A percentile compares a stretch with the other conserved stretches of the same genome.
Evolutionary conservation across 2,329 filamentous ascomycete species (phyloP).

Genomic region (Aspergillus latus): DNA sequence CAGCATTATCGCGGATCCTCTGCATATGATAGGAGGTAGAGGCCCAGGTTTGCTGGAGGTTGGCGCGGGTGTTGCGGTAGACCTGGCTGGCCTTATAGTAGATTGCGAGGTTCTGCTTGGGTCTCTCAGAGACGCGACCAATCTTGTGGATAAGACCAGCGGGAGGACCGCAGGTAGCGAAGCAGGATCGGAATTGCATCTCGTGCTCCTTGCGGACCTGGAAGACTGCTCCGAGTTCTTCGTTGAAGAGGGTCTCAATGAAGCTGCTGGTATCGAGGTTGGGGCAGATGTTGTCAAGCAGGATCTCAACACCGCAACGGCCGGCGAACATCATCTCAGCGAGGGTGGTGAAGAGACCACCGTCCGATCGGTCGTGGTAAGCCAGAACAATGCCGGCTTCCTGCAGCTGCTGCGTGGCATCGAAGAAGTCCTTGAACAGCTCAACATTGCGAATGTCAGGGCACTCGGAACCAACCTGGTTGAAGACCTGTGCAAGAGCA

Average conservation of each 20-base stretch:
- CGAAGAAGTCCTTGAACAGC: constrained; percentile 84
- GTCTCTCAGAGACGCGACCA: constrained; percentile 66
- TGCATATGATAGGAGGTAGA: constrained; percentile 90
- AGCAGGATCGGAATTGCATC: constrained; percentile 81
- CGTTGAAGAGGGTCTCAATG: constrained; percentile 84
- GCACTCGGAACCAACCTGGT: constrained; percentile 77
- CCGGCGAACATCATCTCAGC: constrained; percentile 99
- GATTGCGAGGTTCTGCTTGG: constrained; percentile 75
- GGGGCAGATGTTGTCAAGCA: constrained; percentile 67
- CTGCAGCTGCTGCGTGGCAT: constrained; percentile 71
- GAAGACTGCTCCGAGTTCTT: constrained; percentile 94
- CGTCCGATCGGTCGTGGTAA: constrained; percentile 93
- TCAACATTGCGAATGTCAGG: constrained; percentile 84
- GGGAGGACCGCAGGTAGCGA: constrained; percentile 84
- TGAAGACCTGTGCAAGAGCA: constrained; percentile 84
- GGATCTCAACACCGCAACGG: constrained; percentile 80
- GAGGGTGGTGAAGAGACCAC: constrained; percentile 84
- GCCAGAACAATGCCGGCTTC: constrained; percentile 75
- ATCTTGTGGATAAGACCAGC: constrained; percentile 80
- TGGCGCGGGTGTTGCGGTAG: constrained; percentile 66
- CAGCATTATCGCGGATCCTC: constrained; percentile 81
- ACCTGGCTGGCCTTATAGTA: constrained; percentile 69
- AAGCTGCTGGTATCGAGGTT: constrained; percentile 64
- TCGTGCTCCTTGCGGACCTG: constrained; percentile 85
- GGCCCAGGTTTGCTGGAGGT: constrained; percentile 85